phyloP scores from a whole-genome alignment of 345 rosid species.

The Laguncularia racemosa region DNA sequence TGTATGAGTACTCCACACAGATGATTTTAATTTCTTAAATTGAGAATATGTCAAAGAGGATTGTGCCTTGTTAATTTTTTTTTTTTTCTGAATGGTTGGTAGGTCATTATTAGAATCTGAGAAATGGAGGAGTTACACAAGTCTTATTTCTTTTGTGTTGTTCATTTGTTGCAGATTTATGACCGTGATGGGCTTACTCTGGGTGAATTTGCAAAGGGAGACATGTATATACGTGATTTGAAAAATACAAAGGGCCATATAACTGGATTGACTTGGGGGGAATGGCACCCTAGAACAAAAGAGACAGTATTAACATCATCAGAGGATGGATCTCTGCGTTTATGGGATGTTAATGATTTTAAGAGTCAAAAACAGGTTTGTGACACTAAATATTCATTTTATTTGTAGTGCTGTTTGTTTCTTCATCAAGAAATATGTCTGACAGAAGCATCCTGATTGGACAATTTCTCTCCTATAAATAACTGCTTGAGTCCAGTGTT shows the following conservation, averaged over 20 bases:
- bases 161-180: conserved; percentile 49
- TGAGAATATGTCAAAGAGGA: too few relatives aligned
- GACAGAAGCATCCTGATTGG: background rate
- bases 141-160: background rate
- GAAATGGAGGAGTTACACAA: too few relatives aligned
- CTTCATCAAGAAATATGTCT: background rate
- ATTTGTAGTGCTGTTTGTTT: background rate
- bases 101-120: too few relatives aligned
- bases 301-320: conserved; percentile 92
- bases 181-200: conserved; percentile 95
- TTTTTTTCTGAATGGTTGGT: too few relatives aligned
- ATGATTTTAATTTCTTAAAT: too few relatives aligned
- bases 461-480: too few relatives aligned
- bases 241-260: conserved; percentile 97
- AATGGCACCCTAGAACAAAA: conserved; percentile 84
- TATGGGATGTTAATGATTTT: conserved; percentile 98
- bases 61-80: too few relatives aligned
- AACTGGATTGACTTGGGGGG: conserved; percentile 87
- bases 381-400: background rate
- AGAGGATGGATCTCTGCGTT: conserved; percentile 92
- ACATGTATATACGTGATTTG: conserved; percentile 95
- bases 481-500: too few relatives aligned
- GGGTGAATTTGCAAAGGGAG: conserved; percentile 97
- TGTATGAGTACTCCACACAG: too few relatives aligned
- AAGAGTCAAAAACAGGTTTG: conserved; percentile 86